Evolutionary conservation across 495 filamentous ascomycete genomes (phyloP), one percentile per base, ranked within the genome.

Genomic region (Podospora tetraspora): DNA sequence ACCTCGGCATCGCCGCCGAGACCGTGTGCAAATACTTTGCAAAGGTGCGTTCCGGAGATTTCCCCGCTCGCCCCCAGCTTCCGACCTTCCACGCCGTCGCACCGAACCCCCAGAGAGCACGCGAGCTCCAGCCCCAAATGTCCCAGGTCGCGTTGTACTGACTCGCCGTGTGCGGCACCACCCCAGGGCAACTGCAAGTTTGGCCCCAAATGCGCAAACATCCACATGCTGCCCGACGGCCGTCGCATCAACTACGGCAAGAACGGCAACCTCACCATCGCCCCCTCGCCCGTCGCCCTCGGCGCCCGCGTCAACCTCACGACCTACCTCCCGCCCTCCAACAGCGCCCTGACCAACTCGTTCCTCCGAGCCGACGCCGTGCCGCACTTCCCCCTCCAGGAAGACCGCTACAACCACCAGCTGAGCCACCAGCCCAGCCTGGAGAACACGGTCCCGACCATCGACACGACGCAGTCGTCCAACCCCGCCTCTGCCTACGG

Each of bases 21-120:
- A 92, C 89, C 69, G 89, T 93, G 59, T 99, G 95, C 87, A 98
- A 98, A 82, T 99, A 98, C 80, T 99, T 98, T 72, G 88, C 92
- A 69, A 99, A 97, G 89, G 94, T 97, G 84, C 72, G 87, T 70
- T 21, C 58, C 29, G 9, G 63, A 58, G 56, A 63, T 66, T 63
- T 29, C 65, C 59, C 56, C 67, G 34, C 32, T 64, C 59, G 67
- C 30, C 25, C 21, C 24, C 52, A 27, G 57, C 61, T 61, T 29
- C 27, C 25, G 2, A 19, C n/a, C 63, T 43, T 27, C 57, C 52
- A 27, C 27, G 25, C n/a, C 34, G 57, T 73, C 25, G 60, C 37
- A 67, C 61, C 29, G 61, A 25, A 23, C 27, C 13, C 57, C 57
- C 56, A 37, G n/a, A 59, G n/a, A 58, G 64, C 70, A 70, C 23